Base-by-base conservation (phyloP, 441 rosid species). In the Breynia disticha region DNA sequence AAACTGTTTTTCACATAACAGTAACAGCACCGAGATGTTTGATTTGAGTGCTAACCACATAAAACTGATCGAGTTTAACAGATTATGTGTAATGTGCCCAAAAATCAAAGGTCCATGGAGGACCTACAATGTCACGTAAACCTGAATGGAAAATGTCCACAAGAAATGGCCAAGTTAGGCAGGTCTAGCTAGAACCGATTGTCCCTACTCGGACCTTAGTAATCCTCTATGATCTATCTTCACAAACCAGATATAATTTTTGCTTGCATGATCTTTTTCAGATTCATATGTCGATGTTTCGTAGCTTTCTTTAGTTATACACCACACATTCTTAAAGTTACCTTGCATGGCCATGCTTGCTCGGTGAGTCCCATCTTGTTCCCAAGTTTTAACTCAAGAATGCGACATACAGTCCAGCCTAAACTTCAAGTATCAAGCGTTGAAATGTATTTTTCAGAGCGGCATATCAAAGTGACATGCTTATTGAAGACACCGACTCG, bases 271-370 rank as follows among this genome's bases (percentile, higher is more conserved):
- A 52, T 59, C 16, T 37, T 18, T 19, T 52, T 67, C 57, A 38
- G 67, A 54, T 51, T 49, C 57, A 46, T 51, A 46, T 54, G n/a
- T 32, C 49, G 21, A 52, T 67, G 76, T 59, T 68, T 67, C 1
- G 66, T 70, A 57, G 69, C 70, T 71, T 66, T 67, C 82, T 64
- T 82, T 75, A 16, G 46, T 56, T 77, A 45, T 47, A 63, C 64
- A 73, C 84, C 83, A 59, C 66, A 57, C 63, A 57, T 64, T 72
- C 51, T 11, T 24, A 82, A 79, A 82, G 81, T 46, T 57, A 53
- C 59, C 63, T 79, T 71, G 54, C 68, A 64, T 67, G 87, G 82
- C 38, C 60, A 51, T 60, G 65, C 21, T 66, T 70, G 24, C 42
- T 55, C 56, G 55, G 32, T 21, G 7, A 60, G 81, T 74, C 80